phyloP scores from a whole-genome alignment of 805 yeast species.

The Candida coquimbonensis region DNA sequence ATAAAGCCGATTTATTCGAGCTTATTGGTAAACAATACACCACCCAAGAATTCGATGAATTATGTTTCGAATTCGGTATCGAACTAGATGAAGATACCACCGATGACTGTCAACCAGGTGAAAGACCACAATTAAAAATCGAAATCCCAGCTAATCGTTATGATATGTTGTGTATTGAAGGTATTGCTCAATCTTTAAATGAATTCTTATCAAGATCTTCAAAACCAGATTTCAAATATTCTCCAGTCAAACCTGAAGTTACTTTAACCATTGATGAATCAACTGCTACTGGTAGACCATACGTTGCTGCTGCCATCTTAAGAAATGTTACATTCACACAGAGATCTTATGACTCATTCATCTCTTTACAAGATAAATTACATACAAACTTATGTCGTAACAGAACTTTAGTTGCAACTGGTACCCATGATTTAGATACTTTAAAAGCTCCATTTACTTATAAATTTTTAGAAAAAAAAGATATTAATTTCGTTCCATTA shows the following conservation, averaged over 20 bases:
- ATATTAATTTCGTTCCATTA: constrained; percentile 67
- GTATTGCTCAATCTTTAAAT: constrained; percentile 91
- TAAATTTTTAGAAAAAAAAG: constrained; percentile 75
- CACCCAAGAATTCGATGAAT: constrained; percentile 90
- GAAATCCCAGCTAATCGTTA: constrained; percentile 98
- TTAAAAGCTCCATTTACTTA: constrained; percentile 79
- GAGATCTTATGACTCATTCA: constrained; percentile 88
- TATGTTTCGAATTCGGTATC: constrained; percentile 95
- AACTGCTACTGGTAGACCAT: constrained; percentile 75
- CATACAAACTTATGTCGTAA: constrained; percentile 95
- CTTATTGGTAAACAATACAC: constrained; percentile 66
- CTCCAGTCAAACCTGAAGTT: constrained; percentile 52
- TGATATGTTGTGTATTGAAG: constrained; percentile 96
- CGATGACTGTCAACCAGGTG: constrained; percentile 62
- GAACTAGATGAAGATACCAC: constrained; percentile 98
- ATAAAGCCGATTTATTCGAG: constrained; percentile 84
- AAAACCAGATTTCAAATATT: constrained; percentile 62
- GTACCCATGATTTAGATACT: constrained; percentile 91
- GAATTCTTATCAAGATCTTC: constrained; percentile 70
- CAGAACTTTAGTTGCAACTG: constrained; percentile 96
- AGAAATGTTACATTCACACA: constrained; percentile 77
- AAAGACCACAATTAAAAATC: constrained; percentile 93
- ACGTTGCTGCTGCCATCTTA: constrained; percentile 90
- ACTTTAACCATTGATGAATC: constrained; percentile 69
- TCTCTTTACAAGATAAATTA: constrained; percentile 90